Evolutionary conservation across 108 stramenopile genomes (phyloP), one percentile per base, ranked within the genome.

Genomic region (Seminavis robusta): DNA sequence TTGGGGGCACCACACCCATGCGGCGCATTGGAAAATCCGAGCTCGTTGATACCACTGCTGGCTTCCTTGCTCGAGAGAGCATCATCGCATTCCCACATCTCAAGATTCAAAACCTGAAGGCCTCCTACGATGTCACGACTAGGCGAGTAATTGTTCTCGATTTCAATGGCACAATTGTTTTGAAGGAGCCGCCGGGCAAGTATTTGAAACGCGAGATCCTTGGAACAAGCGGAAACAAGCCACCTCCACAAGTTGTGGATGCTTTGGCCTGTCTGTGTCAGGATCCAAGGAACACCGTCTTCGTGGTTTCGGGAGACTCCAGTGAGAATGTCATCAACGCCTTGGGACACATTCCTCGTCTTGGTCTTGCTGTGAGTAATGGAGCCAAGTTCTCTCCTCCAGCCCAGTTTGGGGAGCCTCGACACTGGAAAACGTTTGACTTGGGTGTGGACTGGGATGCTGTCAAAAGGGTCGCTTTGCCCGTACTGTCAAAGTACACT

Each of bases 81-180:
- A 56, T 57, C 15, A 43, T 74, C 10, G 65, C 80, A 25, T 83
- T 85, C 23, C 62, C 63, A 20, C 70, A 66, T 31, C 66, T 97
- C 23, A 83, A 83, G 41, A 42, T 77, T 23, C 45, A 41, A 42
- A 69, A 72, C 3, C 57, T 97, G 54, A 70, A 77, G 51, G 58
- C 52, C 1, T 94, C 92, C 7, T 97, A 92, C 59, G 64, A 77
- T 10, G 38, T 31, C 2, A 61, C 92, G 2, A 75, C 61, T 53
- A 74, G 74, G n/a, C 81, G 99, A 16, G 92, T 99, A 20, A 83
- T 99, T 48, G 53, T 99, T 42, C 65, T 97, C 43, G 99, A 99
- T 68, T 99, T 97, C 62, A 98, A 97, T 43, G 98, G 99, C 3
- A 97, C 97, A 2, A 85, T 99, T 39, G 82, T 98, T 1, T 64